Conservation (phyloP, 2,329 filamentous ascomycete genomes). For the Scorias spongiosa region DNA sequence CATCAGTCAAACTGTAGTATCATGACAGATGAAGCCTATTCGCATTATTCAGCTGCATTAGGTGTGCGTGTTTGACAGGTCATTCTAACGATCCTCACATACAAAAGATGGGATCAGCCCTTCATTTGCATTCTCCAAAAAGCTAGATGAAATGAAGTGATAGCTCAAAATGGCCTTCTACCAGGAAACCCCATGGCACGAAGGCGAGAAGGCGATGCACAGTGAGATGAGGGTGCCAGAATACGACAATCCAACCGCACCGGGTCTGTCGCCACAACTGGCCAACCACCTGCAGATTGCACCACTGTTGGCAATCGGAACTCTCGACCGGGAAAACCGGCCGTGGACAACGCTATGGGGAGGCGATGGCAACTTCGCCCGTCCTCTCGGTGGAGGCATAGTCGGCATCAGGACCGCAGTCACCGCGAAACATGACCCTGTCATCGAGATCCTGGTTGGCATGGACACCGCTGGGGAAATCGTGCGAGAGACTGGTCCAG, state of each 20-base stretch:
- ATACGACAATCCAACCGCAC: conserved; percentile 50
- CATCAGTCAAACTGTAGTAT: too few relatives aligned
- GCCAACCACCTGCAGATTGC: conserved; percentile 44
- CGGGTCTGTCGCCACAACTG: conserved; percentile 47
- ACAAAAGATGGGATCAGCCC: too few relatives aligned
- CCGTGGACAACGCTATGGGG: conserved; percentile 72
- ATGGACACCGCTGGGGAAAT: conserved; percentile 30
- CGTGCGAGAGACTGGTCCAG: conserved; percentile 23
- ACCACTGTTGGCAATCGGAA: conserved; percentile 58
- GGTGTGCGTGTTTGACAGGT: too few relatives aligned
- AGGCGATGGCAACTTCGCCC: conserved; percentile 54
- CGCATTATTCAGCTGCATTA: too few relatives aligned
- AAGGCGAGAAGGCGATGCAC: conserved; percentile 53
- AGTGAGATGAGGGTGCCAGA: conserved; percentile 42
- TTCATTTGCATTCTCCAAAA: too few relatives aligned
- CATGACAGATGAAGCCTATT: too few relatives aligned
- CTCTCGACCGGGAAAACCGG: conserved; percentile 46
- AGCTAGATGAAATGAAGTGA: too few relatives aligned
- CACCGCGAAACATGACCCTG: conserved; percentile 51
- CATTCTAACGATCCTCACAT: too few relatives aligned
- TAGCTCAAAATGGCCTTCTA: conserved; percentile 26
- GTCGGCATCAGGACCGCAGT: conserved; percentile 50
- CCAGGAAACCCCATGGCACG: conserved; percentile 40
- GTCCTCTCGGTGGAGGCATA: conserved; percentile 44
- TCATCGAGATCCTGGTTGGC: conserved; percentile 47